Conservation (phyloP, 2,329 filamentous ascomycete species). For the Talaromyces albobiverticillius region DNA sequence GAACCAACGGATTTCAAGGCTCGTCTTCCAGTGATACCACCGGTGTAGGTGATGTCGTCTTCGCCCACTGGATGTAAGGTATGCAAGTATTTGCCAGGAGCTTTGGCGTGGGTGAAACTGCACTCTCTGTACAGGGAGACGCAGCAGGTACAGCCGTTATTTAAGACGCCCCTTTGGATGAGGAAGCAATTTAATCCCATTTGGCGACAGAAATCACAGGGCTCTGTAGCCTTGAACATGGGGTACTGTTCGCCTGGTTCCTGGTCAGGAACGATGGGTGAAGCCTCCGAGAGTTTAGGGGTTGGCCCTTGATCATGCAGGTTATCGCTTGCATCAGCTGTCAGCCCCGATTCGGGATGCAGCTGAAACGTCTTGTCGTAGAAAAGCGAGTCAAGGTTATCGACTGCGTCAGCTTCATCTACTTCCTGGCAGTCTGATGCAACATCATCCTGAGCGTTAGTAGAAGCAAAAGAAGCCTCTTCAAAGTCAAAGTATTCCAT, state of each 20-base stretch:
- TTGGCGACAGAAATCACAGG: slow-evolving; percentile 45
- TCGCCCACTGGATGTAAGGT: slow-evolving; percentile 45
- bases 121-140: slow-evolving; percentile 48
- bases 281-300: slow-evolving; percentile 17
- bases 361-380: slow-evolving; percentile 42
- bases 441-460: slow-evolving; percentile 31
- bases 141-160: slow-evolving; percentile 47
- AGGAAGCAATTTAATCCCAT: slow-evolving; percentile 49
- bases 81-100: slow-evolving; percentile 40
- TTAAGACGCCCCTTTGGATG: slow-evolving; percentile 42
- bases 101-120: slow-evolving; percentile 44
- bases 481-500: slow-evolving; percentile 52
- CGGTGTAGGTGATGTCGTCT: slow-evolving; percentile 37
- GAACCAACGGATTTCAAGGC: slow-evolving; percentile 40
- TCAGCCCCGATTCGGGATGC: slow-evolving; percentile 26
- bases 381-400: slow-evolving; percentile 40
- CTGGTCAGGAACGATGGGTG: slow-evolving; percentile 19
- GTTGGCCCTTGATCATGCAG: slow-evolving; percentile 1
- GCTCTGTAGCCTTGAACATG: slow-evolving; percentile 43
- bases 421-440: slow-evolving; percentile 37
- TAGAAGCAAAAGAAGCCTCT: slow-evolving; percentile 39
- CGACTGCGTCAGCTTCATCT: slow-evolving; percentile 36
- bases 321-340: slow-evolving; percentile 16
- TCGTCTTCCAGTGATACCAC: slow-evolving; percentile 38
- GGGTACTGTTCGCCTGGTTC: slow-evolving; percentile 32